Conservation (phyloP, 2,329 filamentous ascomycete species). For the Dactylella cylindrospora region DNA sequence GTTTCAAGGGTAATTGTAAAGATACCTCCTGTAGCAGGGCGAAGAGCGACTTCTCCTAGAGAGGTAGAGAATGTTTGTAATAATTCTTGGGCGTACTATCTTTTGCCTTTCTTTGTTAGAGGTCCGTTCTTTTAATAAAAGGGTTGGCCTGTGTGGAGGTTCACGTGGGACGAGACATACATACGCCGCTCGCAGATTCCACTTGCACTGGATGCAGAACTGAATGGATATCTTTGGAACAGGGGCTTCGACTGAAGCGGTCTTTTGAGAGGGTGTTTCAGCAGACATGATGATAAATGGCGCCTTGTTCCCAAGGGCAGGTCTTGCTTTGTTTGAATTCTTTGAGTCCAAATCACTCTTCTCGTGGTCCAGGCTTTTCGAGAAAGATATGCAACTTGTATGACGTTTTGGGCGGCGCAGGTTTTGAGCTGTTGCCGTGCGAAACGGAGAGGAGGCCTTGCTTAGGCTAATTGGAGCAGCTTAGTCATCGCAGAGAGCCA, state of each 20-base stretch:
- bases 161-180: constrained; percentile 58
- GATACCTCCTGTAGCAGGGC: constrained; percentile 79
- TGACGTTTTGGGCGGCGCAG: too few relatives aligned
- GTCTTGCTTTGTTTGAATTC: too few relatives aligned
- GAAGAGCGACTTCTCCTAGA: constrained; percentile 82
- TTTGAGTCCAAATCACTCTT: too few relatives aligned
- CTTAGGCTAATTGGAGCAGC: neutral
- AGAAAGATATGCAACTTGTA: too few relatives aligned
- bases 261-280: constrained; percentile 7
- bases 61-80: constrained; percentile 84
- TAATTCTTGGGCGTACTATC: constrained; percentile 86
- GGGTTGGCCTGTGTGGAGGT: neutral
- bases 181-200: constrained; percentile 84
- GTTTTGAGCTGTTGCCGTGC: too few relatives aligned
- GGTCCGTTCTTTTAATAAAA: constrained; percentile 2
- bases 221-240: constrained; percentile 61
- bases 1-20: constrained; percentile 64
- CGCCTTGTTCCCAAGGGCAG: too few relatives aligned
- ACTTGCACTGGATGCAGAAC: constrained; percentile 92
- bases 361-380: too few relatives aligned
- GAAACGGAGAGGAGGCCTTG: neutral
- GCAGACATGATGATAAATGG: too few relatives aligned
- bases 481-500: neutral
- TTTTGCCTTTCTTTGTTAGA: neutral
- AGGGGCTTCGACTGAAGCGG: constrained; percentile 30